phyloP scores from a whole-genome alignment of 257 asterid species.

The Nicotiana tomentosiformis region DNA sequence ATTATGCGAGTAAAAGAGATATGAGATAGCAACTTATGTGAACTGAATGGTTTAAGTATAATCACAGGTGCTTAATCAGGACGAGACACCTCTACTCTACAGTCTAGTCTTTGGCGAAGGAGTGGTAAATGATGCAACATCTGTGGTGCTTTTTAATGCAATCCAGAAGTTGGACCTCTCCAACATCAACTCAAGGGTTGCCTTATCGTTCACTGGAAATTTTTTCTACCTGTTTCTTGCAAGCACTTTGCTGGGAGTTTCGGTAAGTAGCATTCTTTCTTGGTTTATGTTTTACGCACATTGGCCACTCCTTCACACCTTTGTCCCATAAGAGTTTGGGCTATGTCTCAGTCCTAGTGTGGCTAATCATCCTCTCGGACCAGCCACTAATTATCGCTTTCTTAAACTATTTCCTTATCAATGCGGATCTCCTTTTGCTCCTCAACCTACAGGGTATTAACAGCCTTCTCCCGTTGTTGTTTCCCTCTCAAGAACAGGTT shows the following conservation, averaged over 20 bases:
- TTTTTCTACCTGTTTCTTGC: conserved; percentile 45
- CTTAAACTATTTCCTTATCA: neutral
- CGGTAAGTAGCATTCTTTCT: conserved; percentile 29
- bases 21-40: neutral
- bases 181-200: conserved; percentile 23
- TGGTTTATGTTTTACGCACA: neutral
- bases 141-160: conserved; percentile 74
- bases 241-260: conserved; percentile 68
- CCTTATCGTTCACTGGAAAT: conserved; percentile 37
- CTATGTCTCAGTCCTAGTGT: neutral
- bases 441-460: neutral
- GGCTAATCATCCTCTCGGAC: neutral
- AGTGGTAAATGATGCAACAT: conserved; percentile 80
- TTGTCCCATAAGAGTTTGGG: neutral
- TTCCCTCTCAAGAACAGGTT: neutral
- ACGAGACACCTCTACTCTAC: conserved; percentile 62
- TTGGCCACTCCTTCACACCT: neutral
- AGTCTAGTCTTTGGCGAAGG: conserved; percentile 85
- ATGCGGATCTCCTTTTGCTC: neutral
- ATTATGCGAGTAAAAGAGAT: neutral
- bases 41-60: neutral
- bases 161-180: conserved; percentile 68
- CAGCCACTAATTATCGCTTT: neutral
- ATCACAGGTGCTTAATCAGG: conserved; percentile 71
- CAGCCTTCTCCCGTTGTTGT: neutral